These are phyloP conservation scores for Plantago major DNA, from an alignment of 257 asterid species.

Conservation along the genomic window DNA sequence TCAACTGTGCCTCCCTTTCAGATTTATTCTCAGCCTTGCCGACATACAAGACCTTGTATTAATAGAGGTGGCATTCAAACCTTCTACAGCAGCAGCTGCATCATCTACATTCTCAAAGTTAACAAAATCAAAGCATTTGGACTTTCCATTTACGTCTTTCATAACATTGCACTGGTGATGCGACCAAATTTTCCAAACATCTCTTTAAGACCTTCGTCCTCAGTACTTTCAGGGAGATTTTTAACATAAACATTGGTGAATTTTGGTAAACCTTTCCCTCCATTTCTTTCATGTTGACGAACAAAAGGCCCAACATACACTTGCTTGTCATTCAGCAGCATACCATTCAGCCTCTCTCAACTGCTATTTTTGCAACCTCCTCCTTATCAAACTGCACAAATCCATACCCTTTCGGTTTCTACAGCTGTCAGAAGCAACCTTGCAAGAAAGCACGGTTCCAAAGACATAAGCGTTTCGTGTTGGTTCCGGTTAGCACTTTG, in stretches of 20 bases:
- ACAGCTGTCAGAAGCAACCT: conserved; percentile 51
- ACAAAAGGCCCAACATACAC: conserved; percentile 67
- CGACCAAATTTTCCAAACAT: conserved; percentile 51
- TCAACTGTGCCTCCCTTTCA: conserved; percentile 71
- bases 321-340: conserved; percentile 74
- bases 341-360: conserved; percentile 52
- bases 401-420: conserved; percentile 64
- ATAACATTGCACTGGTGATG: conserved; percentile 68
- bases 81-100: conserved; percentile 64
- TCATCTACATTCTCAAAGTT: conserved; percentile 50
- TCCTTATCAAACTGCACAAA: conserved; percentile 78
- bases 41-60: conserved; percentile 50
- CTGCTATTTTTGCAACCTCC: conserved; percentile 64
- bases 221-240: conserved; percentile 41
- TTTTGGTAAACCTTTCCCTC: conserved; percentile 28
- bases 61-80: conserved; percentile 43
- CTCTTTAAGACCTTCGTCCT: conserved; percentile 40
- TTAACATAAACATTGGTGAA: conserved; percentile 74
- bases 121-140: conserved; percentile 71
- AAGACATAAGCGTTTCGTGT: conserved; percentile 63
- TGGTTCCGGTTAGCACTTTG: no score
- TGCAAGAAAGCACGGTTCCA: conserved; percentile 78
- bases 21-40: conserved; percentile 78
- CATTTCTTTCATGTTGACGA: conserved; percentile 59
- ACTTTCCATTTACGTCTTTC: conserved; percentile 55